Conservation (phyloP, 2,329 filamentous ascomycete species). For the Tolypocladium amazonense region DNA sequence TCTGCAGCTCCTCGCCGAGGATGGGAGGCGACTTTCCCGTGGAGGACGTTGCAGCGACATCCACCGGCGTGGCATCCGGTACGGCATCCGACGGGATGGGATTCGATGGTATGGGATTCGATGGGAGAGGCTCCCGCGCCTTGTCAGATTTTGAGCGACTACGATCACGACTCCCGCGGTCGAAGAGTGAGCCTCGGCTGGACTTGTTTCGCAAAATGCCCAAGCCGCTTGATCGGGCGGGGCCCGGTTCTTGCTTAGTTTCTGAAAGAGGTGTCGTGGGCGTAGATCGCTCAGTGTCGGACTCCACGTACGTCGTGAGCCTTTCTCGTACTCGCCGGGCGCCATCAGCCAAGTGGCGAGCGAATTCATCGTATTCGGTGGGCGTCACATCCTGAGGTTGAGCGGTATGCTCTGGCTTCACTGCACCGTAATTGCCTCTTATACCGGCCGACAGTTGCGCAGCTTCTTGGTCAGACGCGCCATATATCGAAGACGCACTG, state of each 20-base stretch:
- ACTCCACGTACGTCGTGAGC: slow-evolving; percentile 57
- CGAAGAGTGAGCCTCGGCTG: slow-evolving; percentile 55
- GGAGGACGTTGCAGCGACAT: slow-evolving; percentile 28
- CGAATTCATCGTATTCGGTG: slow-evolving; percentile 57
- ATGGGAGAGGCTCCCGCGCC: slow-evolving; percentile 44
- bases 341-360: slow-evolving; percentile 59
- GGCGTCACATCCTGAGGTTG: background rate
- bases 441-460: slow-evolving; percentile 2
- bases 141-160: slow-evolving; percentile 47
- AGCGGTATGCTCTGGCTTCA: background rate
- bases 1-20: background rate
- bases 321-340: slow-evolving; percentile 63
- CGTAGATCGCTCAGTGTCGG: slow-evolving; percentile 35
- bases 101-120: slow-evolving; percentile 25
- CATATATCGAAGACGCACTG: slow-evolving; percentile 70
- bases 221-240: slow-evolving; percentile 43
- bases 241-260: slow-evolving; percentile 17
- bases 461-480: slow-evolving; percentile 27
- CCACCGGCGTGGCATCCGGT: slow-evolving; percentile 13
- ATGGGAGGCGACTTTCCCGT: slow-evolving; percentile 22
- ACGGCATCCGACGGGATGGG: background rate
- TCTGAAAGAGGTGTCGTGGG: slow-evolving; percentile 23
- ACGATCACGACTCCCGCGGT: slow-evolving; percentile 27
- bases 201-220: slow-evolving; percentile 56
- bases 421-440: background rate